Evolutionary conservation across 306 rosid species (phyloP).

Genomic region (Sechiopsis laciniata): DNA sequence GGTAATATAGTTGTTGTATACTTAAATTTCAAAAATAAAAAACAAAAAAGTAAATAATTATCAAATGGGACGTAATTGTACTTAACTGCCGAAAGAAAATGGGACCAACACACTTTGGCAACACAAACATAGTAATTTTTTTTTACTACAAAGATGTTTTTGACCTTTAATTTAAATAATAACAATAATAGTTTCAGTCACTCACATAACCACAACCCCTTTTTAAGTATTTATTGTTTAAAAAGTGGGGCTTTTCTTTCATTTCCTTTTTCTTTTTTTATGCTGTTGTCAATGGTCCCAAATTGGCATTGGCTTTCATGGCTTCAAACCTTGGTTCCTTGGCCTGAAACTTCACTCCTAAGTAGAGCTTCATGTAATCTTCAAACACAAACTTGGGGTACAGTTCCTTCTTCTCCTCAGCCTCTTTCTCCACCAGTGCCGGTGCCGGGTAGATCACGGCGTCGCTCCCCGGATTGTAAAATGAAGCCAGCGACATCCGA

Average conservation of each 20-base stretch:
- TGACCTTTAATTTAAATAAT: background rate
- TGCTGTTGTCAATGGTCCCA: slow-evolving; percentile 61
- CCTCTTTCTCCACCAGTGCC: slow-evolving; percentile 53
- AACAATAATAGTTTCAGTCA: background rate
- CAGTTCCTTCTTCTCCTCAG: slow-evolving; percentile 42
- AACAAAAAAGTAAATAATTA: too few relatives aligned
- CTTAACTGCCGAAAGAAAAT: background rate
- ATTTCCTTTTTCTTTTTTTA: slow-evolving; percentile 7
- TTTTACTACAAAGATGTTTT: background rate
- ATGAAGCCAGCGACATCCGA: slow-evolving; percentile 89
- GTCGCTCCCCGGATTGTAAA: slow-evolving; percentile 85
- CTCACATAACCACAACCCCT: background rate
- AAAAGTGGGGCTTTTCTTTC: background rate
- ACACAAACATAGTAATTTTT: background rate
- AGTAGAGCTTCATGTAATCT: slow-evolving; percentile 87
- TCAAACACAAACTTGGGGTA: slow-evolving; percentile 93
- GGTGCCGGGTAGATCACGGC: slow-evolving; percentile 84
- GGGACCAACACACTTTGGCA: too few relatives aligned
- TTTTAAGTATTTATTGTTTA: background rate
- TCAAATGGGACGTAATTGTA: too few relatives aligned
- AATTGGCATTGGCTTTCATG: slow-evolving; percentile 45
- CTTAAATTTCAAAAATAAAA: too few relatives aligned
- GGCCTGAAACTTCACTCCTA: slow-evolving; percentile 62
- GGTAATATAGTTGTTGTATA: too few relatives aligned
- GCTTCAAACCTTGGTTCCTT: slow-evolving; percentile 96